Conservation (phyloP, 306 rosid genomes). For the Carpinus fangiana region DNA sequence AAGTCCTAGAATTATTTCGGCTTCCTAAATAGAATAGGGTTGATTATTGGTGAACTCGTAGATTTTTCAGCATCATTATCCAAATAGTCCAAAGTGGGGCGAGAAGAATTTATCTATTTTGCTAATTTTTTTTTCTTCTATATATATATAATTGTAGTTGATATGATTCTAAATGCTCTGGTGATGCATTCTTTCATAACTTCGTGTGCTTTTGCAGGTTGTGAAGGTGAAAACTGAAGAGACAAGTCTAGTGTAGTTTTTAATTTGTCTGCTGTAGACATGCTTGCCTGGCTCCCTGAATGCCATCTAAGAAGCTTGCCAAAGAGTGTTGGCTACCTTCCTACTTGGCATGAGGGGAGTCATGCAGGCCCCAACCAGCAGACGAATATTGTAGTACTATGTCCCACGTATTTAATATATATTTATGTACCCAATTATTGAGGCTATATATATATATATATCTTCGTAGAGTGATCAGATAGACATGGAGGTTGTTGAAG, state of each 20-base stretch:
- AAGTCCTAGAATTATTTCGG: neutral
- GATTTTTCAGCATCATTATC: neutral
- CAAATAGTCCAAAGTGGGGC: neutral
- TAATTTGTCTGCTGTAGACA: neutral
- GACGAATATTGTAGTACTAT: neutral
- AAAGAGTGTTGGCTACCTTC: slow-evolving; percentile 38
- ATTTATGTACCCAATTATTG: no score
- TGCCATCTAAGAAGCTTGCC: slow-evolving; percentile 69
- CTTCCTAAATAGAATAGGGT: neutral
- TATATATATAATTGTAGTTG: neutral
- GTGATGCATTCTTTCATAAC: neutral
- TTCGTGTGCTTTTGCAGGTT: neutral
- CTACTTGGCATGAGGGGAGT: slow-evolving; percentile 56
- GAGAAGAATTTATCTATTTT: slow-evolving; percentile 1
- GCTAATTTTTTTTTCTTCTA: neutral
- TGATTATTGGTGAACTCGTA: neutral
- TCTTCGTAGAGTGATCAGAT: no score
- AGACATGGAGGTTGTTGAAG: no score
- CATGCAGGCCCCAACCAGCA: slow-evolving; percentile 6
- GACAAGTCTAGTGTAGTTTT: neutral
- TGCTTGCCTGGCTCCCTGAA: slow-evolving; percentile 89
- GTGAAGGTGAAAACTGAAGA: slow-evolving; percentile 1
- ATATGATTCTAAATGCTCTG: neutral
- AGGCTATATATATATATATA: no score
- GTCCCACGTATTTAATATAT: no score